Evolutionary conservation across 768 basidiomycete genomes (phyloP), one percentile per base, ranked within the genome.

Genomic region (Mycena haematopus): DNA sequence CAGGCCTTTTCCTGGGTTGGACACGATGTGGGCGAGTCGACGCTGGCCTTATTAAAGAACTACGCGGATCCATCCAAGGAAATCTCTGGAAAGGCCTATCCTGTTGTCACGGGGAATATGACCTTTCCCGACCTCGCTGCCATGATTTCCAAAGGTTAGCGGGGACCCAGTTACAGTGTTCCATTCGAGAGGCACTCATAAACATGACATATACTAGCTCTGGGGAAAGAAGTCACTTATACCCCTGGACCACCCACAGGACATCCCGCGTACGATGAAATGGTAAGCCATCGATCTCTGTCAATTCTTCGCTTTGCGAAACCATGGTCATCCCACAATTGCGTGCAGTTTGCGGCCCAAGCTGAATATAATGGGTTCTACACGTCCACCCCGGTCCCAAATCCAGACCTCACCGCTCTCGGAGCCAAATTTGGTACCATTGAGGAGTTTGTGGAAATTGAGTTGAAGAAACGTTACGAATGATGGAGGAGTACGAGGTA

Each of bases 221-320:
- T 67, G 3, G 68, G 66, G 1, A 60, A 65, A 19, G 51, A 45
- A n/a, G 63, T 69, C 45, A 55, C 40, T 7, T 67, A 58, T 45
- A 49, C 35, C n/a, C 33, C 40, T n/a, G 21, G 21, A 22, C 44
- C 44, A 8, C 11, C 22, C 25, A 40, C 17, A 40, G 49, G 17
- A 62, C 55, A 9, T 24, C 58, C 57, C 63, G 66, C n/a, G 21
- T 64, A 19, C 15, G 68, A 69, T 47, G 62, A 69, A 25, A 69
- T 69, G 68, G 55, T 56, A 44, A 31, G 29, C 29, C 29, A 31
- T 31, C 29, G 17, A 44, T 4, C n/a, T 35, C 17, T n/a, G 6
- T 6, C 7, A 11, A n/a, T 36, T 21, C 3, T 56, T 36, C 22
- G 15, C 24, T 35, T 6, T 13, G 14, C 3, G 6, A 6, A 2